These are phyloP conservation scores for Cladophialophora exuberans DNA, from an alignment of 2,329 filamentous ascomycete species.

Conservation along the genomic window DNA sequence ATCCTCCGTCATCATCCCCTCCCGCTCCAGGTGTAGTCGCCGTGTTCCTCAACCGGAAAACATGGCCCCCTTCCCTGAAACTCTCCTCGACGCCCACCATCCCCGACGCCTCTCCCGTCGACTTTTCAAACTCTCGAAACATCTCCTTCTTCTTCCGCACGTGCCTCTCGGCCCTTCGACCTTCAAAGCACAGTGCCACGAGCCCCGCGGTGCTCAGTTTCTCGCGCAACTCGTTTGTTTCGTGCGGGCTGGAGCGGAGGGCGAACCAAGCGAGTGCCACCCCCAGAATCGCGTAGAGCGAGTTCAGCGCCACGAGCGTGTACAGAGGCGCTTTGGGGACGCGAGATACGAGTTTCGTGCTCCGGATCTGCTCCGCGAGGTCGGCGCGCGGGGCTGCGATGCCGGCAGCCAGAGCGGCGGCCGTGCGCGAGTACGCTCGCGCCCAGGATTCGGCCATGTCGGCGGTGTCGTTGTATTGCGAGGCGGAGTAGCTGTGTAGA, in stretches of 20 bases:
- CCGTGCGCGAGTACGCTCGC: conserved; percentile 9
- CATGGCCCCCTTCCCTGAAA: not conserved
- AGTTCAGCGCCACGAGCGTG: not conserved
- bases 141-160: conserved; percentile 14
- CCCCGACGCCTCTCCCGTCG: not conserved
- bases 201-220: conserved; percentile 21
- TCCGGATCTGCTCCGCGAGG: not conserved
- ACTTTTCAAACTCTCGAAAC: conserved; percentile 18
- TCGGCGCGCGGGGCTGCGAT: not conserved
- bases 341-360: not conserved
- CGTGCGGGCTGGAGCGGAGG: conserved; percentile 3
- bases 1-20: no score
- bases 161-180: not conserved
- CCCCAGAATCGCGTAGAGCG: conserved; percentile 2
- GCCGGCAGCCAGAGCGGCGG: conserved; percentile 13
- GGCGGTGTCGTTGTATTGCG: not conserved
- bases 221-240: conserved; percentile 17
- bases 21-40: not conserved
- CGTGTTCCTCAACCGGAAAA: not conserved
- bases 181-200: conserved; percentile 19
- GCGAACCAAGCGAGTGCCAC: conserved; percentile 6
- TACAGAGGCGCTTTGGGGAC: not conserved
- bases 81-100: conserved; percentile 3
- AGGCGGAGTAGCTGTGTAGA: no score
- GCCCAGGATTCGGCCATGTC: conserved; percentile 9